Conservation (phyloP, 2,329 filamentous ascomycete species). For the Chlorencoelia australis region DNA sequence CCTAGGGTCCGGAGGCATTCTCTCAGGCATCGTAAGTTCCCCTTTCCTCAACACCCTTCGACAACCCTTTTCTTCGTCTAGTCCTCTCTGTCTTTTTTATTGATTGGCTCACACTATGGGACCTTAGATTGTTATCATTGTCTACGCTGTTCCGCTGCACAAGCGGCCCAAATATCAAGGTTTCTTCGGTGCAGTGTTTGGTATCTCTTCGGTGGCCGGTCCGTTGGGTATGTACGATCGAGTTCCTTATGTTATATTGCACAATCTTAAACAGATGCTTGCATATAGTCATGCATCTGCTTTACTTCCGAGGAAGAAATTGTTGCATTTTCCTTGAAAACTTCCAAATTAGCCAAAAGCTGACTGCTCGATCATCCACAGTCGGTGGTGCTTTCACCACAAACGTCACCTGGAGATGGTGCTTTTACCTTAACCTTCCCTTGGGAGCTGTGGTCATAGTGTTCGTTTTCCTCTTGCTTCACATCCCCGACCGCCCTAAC, state of each 20-base stretch:
- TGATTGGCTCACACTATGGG: not conserved
- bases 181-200: slow-evolving; percentile 2
- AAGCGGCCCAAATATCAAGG: slow-evolving; percentile 2
- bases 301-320: too few relatives aligned
- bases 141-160: slow-evolving; percentile 1
- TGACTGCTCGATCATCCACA: too few relatives aligned
- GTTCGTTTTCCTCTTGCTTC: not conserved
- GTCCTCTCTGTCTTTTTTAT: not conserved
- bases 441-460: not conserved
- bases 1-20: not conserved
- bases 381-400: slow-evolving; percentile 4
- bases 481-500: not conserved
- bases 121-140: not conserved
- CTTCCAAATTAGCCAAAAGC: too few relatives aligned
- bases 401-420: slow-evolving; percentile 1
- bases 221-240: slow-evolving; percentile 21
- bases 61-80: slow-evolving; percentile 5
- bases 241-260: too few relatives aligned
- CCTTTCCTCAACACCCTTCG: not conserved
- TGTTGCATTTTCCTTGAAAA: too few relatives aligned
- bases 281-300: too few relatives aligned
- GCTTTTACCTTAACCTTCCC: slow-evolving; percentile 3
- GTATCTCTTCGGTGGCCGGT: slow-evolving; percentile 1
- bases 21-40: not conserved
- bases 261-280: too few relatives aligned